Percentiles rank a stretch among this genome's conserved stretches.
phyloP scores from a whole-genome alignment of 2,329 filamentous ascomycete species.

The Xylariaceae sp. region DNA sequence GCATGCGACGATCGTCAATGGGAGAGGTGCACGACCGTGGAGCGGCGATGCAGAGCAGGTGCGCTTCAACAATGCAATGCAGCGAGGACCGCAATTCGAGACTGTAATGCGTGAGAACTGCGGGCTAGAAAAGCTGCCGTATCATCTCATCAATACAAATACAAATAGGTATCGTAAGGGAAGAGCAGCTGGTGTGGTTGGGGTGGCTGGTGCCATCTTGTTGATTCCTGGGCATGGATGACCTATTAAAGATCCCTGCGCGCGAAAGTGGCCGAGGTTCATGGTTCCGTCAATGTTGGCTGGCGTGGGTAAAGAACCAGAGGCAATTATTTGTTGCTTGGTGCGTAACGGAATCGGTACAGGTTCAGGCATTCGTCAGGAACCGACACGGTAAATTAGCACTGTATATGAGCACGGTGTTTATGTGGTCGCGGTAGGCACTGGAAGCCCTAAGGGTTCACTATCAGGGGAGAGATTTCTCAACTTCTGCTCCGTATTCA shows the following conservation, averaged over 20 bases:
- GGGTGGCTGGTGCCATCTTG: conserved; percentile 23
- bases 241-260: conserved; percentile 11
- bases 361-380: neutral
- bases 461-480: too few species aligned
- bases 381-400: too few species aligned
- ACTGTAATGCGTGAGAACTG: neutral
- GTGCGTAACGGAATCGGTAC: neutral
- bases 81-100: conserved; percentile 3
- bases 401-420: too few species aligned
- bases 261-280: conserved; percentile 11
- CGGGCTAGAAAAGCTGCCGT: conserved; percentile 1
- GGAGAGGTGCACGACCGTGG: conserved; percentile 2
- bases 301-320: conserved; percentile 15
- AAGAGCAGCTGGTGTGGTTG: conserved; percentile 12
- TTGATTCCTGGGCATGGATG: conserved; percentile 14
- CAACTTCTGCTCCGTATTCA: too few species aligned
- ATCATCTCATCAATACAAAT: conserved; percentile 4
- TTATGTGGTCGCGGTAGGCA: too few species aligned
- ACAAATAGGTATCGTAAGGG: neutral
- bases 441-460: too few species aligned
- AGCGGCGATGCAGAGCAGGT: conserved; percentile 1
- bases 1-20: conserved; percentile 3
- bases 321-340: neutral
- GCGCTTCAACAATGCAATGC: neutral
- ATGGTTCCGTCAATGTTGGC: conserved; percentile 5